These are phyloP conservation scores for Aspergillus cristatus DNA, from an alignment of 495 filamentous ascomycete species.

Conservation along the genomic window DNA sequence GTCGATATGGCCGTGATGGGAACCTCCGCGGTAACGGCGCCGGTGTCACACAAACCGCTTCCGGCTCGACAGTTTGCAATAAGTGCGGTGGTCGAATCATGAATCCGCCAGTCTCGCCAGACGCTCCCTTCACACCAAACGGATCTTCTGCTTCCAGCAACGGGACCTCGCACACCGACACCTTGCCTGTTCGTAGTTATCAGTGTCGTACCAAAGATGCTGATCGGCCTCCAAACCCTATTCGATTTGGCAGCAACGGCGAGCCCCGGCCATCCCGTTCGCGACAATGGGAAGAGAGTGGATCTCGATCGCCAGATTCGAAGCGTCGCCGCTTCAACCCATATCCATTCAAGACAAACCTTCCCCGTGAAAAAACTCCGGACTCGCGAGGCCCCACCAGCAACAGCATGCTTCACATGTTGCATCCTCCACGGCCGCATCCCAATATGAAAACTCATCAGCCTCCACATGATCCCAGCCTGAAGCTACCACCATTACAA, in stretches of 20 bases:
- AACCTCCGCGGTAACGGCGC: conserved; percentile 17
- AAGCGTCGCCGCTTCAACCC: conserved; percentile 50
- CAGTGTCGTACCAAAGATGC: conserved; percentile 14
- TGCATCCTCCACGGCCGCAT: conserved; percentile 26
- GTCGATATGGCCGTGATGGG: conserved; percentile 56
- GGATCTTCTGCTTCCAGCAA: conserved; percentile 10
- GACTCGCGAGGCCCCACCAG: conserved; percentile 24
- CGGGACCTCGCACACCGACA: conserved; percentile 10
- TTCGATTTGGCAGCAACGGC: conserved; percentile 13
- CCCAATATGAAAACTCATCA: conserved; percentile 13
- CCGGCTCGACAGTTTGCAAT: conserved; percentile 31
- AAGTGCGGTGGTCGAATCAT: conserved; percentile 38
- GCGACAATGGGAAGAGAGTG: conserved; percentile 21
- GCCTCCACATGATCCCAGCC: conserved; percentile 29
- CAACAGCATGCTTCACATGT: conserved; percentile 26
- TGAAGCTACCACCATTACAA: conserved; percentile 54
- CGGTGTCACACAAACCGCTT: conserved; percentile 32
- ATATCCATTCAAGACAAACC: conserved; percentile 16
- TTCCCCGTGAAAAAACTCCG: conserved; percentile 27
- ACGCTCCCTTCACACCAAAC: conserved; percentile 26
- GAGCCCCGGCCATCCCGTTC: conserved; percentile 15
- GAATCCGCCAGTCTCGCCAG: conserved; percentile 37
- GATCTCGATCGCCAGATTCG: conserved; percentile 32
- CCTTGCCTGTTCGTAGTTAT: conserved; percentile 14
- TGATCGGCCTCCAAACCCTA: conserved; percentile 11